Conservation (phyloP, 257 asterid genomes). For the Jacaranda copaia region DNA sequence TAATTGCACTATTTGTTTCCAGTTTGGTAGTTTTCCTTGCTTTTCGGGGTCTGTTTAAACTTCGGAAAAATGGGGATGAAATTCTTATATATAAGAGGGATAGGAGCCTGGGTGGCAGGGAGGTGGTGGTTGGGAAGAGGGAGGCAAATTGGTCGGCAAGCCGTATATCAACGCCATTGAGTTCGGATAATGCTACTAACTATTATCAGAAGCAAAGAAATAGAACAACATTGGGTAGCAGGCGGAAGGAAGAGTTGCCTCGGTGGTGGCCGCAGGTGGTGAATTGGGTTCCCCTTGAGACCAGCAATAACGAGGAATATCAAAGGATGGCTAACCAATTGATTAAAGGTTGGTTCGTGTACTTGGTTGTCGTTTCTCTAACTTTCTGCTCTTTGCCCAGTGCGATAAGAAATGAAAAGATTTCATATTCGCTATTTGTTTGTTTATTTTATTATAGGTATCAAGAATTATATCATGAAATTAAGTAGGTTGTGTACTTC, state of each 20-base stretch:
- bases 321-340: conserved; percentile 71
- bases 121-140: conserved; percentile 76
- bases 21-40: conserved; percentile 52
- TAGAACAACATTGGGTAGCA: conserved; percentile 44
- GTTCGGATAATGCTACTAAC: conserved; percentile 31
- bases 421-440: not conserved
- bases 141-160: conserved; percentile 39
- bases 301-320: conserved; percentile 64
- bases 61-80: conserved; percentile 45
- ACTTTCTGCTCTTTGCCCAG: conserved; percentile 12
- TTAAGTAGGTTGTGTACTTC: not conserved
- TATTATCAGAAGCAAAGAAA: conserved; percentile 36
- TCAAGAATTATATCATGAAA: not conserved
- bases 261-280: conserved; percentile 85
- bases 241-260: conserved; percentile 68
- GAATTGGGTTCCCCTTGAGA: conserved; percentile 37
- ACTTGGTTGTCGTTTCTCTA: not conserved
- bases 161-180: conserved; percentile 46
- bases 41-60: conserved; percentile 51
- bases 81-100: conserved; percentile 74
- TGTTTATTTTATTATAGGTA: not conserved
- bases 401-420: not conserved
- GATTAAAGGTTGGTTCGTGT: conserved; percentile 65
- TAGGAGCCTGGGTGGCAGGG: conserved; percentile 92
- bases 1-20: conserved; percentile 50